Conservation (phyloP, 169 alveolate genomes). For the Plasmodium vivax region DNA sequence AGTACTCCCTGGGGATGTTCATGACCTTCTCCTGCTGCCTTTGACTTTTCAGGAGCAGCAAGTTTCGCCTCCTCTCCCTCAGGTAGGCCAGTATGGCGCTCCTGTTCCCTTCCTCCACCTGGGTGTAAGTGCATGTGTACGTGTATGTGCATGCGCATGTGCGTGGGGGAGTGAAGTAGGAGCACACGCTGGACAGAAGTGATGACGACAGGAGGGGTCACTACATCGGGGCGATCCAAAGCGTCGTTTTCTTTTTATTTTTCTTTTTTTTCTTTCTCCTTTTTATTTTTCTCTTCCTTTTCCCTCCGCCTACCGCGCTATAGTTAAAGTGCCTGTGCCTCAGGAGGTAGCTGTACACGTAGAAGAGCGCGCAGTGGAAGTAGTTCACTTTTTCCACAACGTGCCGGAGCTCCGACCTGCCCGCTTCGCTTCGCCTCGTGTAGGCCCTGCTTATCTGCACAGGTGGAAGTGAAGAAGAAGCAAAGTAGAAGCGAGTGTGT, state of each 20-base stretch:
- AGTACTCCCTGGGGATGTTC: constrained; percentile 58
- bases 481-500: too few species aligned
- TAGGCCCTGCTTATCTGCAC: constrained; percentile 37
- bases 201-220: too few species aligned
- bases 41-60: constrained; percentile 27
- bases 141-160: too few species aligned
- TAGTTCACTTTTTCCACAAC: constrained; percentile 39
- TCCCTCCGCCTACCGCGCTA: too few species aligned
- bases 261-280: neutral
- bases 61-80: constrained; percentile 30
- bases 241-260: neutral
- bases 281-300: too few species aligned
- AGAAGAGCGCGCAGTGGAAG: constrained; percentile 32
- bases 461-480: neutral
- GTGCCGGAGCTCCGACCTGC: constrained; percentile 12
- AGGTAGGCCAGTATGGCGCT: constrained; percentile 8
- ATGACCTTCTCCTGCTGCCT: constrained; percentile 40
- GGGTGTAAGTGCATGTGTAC: neutral
- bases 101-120: constrained; percentile 63
- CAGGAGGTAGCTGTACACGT: constrained; percentile 33
- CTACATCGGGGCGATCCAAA: neutral
- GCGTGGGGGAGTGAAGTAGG: too few species aligned
- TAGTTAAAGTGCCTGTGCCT: constrained; percentile 53
- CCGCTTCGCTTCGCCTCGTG: constrained; percentile 30
- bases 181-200: too few species aligned